phyloP scores from a whole-genome alignment of 257 asterid genomes.

The Lycium barbarum region DNA sequence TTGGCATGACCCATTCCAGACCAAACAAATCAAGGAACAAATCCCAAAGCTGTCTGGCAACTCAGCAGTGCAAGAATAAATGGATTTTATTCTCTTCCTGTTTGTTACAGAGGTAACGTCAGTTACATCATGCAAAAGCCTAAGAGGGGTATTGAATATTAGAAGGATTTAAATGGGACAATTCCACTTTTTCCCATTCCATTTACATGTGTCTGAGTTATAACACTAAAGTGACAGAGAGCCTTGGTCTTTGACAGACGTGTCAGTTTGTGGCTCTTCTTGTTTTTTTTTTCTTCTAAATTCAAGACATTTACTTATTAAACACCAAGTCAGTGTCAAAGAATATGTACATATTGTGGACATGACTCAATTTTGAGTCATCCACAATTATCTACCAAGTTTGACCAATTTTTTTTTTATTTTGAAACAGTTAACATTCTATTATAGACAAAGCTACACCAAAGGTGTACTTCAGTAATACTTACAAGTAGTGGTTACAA shows the following conservation, averaged over 20 bases:
- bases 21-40: conserved; percentile 8
- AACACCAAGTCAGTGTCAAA: not conserved
- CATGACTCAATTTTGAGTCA: not conserved
- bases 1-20: not conserved
- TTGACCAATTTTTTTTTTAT: too few species aligned
- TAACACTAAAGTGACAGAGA: conserved; percentile 1
- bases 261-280: not conserved
- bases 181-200: conserved; percentile 2
- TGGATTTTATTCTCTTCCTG: conserved; percentile 1
- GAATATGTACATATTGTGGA: not conserved
- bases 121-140: conserved; percentile 15
- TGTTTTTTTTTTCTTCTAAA: not conserved
- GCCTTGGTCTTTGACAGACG: not conserved
- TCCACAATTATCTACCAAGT: not conserved
- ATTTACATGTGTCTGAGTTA: not conserved
- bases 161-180: not conserved
- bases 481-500: too few species aligned
- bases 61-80: not conserved
- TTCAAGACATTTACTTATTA: not conserved
- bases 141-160: not conserved
- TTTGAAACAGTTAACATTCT: too few species aligned
- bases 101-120: not conserved
- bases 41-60: conserved; percentile 12
- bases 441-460: too few species aligned
- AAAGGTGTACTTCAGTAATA: too few species aligned